Evolutionary conservation across 2,329 filamentous ascomycete genomes (phyloP).

Genomic region (Gnomoniopsis sp.): DNA sequence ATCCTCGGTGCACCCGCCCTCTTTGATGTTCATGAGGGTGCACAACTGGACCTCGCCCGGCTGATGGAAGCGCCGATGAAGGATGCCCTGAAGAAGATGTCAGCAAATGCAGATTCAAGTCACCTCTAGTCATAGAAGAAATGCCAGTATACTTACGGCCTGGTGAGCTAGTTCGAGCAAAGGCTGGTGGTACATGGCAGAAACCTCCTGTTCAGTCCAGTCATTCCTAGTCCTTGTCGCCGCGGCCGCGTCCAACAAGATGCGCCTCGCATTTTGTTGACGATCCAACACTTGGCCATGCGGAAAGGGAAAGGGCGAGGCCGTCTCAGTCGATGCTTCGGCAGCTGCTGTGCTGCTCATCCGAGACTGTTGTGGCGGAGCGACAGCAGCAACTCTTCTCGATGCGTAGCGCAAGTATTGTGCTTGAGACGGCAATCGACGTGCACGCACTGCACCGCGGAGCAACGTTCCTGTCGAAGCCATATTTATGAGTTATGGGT

Average conservation of each 20-base stretch:
- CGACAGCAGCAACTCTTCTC: too few species aligned
- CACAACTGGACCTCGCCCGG: conserved; percentile 85
- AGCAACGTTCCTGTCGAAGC: too few species aligned
- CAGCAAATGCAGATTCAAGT: conserved; percentile 1
- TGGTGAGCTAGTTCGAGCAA: conserved; percentile 75
- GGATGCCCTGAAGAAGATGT: conserved; percentile 52
- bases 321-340: background rate
- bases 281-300: background rate
- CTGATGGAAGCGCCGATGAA: conserved; percentile 84
- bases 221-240: conserved; percentile 62
- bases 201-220: conserved; percentile 81
- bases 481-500: too few species aligned
- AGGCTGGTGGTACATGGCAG: conserved; percentile 76
- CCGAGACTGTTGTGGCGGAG: background rate
- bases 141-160: conserved; percentile 51
- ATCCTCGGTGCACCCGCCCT: conserved; percentile 86
- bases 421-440: too few species aligned
- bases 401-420: too few species aligned
- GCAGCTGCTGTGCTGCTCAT: background rate
- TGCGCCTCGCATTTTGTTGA: conserved; percentile 12
- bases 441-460: too few species aligned
- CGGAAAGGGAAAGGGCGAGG: background rate
- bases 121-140: background rate
- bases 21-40: conserved; percentile 96
- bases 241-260: conserved; percentile 52